Evolutionary conservation across 1,284 basidiomycete genomes (phyloP).

Genomic region (Bjerkandera adusta): DNA sequence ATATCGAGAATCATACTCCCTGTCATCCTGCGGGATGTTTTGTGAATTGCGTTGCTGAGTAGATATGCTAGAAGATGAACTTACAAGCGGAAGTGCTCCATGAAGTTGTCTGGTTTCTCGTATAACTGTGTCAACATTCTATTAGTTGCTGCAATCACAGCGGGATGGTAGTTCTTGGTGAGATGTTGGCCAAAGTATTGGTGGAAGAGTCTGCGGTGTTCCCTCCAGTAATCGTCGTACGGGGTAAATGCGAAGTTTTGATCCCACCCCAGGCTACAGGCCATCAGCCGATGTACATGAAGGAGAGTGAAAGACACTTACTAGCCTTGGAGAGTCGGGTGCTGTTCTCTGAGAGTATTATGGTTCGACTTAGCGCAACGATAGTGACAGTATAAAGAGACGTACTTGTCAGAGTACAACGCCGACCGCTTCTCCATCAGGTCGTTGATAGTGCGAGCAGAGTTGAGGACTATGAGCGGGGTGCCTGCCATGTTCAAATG

Average conservation of each 20-base stretch:
- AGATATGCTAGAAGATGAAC: not conserved
- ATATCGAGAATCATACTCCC: constrained; percentile 14
- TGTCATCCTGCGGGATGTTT: not conserved
- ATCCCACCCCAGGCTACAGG: constrained; percentile 19
- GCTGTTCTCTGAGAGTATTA: not conserved
- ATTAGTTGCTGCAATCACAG: not conserved
- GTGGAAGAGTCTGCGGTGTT: constrained; percentile 47
- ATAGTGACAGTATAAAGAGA: too few relatives aligned
- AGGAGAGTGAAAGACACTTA: not conserved
- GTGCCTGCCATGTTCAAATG: constrained; percentile 33
- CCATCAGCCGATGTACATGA: not conserved
- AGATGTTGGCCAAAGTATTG: constrained; percentile 37
- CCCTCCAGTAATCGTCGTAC: constrained; percentile 23
- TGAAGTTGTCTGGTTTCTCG: not conserved
- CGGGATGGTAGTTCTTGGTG: constrained; percentile 34
- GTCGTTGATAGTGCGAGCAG: constrained; percentile 47
- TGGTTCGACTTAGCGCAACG: not conserved
- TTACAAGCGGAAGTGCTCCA: not conserved
- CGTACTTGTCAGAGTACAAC: constrained; percentile 30
- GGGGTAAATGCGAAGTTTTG: constrained; percentile 19
- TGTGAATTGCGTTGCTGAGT: too few relatives aligned
- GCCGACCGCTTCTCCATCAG: constrained; percentile 50
- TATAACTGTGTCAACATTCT: not conserved
- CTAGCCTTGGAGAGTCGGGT: too few relatives aligned
- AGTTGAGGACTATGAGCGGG: constrained; percentile 17